Conservation (phyloP, 129 eudicot species). For the Chrysanthemum makinoi region DNA sequence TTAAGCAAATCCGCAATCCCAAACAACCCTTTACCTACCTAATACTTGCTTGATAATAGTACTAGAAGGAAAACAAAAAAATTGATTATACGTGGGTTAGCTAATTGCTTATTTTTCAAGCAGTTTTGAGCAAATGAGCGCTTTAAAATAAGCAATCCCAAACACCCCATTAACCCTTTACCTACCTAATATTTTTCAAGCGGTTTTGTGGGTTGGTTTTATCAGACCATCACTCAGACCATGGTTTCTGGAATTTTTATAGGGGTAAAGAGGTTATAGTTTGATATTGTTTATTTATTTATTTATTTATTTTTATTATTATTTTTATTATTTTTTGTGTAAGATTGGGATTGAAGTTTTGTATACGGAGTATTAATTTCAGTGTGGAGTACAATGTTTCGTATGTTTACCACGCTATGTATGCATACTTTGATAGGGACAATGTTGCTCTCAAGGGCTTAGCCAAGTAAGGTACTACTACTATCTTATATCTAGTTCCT, state of each 20-base stretch:
- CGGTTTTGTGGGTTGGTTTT: no score
- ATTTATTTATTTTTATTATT: no score
- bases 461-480: constrained; percentile 64
- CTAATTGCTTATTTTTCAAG: not conserved
- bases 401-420: constrained; percentile 89
- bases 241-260: not conserved
- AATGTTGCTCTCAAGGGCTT: constrained; percentile 92
- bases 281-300: no score
- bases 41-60: no score
- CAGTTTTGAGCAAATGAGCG: constrained; percentile 81
- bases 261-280: not conserved
- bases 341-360: not conserved
- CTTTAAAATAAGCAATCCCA: no score
- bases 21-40: no score
- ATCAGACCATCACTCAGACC: no score
- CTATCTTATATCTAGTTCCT: not conserved
- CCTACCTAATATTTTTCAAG: no score
- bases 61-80: not conserved
- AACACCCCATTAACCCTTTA: no score
- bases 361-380: constrained; percentile 20
- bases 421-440: constrained; percentile 86
- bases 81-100: not conserved
- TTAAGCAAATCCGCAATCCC: no score
- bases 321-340: no score
- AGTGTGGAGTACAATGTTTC: constrained; percentile 95